Conservation (phyloP, 2,329 filamentous ascomycete genomes). For the Alternaria longipes region DNA sequence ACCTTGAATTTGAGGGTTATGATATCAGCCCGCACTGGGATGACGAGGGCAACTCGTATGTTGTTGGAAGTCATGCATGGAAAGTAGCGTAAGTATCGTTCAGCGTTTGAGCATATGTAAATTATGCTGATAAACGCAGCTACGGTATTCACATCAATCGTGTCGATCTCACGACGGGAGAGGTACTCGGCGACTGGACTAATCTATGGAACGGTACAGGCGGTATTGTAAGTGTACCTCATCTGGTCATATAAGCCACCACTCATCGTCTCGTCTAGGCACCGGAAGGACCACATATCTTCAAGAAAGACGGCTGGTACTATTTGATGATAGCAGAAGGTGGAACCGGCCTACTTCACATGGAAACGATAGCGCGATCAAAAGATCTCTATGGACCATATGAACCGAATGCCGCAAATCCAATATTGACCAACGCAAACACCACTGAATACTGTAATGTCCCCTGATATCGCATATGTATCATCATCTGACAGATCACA, state of each 20-base stretch:
- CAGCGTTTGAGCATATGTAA: background rate
- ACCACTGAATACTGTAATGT: conserved; percentile 46
- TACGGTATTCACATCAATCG: conserved; percentile 41
- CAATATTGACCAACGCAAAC: conserved; percentile 51
- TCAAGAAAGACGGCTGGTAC: conserved; percentile 48
- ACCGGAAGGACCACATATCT: conserved; percentile 51
- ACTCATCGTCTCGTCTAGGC: background rate
- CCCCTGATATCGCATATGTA: background rate
- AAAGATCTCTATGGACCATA: conserved; percentile 50
- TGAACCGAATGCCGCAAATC: conserved; percentile 48
- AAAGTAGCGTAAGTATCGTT: conserved; percentile 14
- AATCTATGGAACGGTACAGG: conserved; percentile 53
- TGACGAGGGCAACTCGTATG: conserved; percentile 62
- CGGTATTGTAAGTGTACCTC: conserved; percentile 15
- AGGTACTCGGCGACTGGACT: conserved; percentile 24
- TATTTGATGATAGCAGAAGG: conserved; percentile 47
- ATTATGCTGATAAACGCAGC: background rate
- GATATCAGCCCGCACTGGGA: conserved; percentile 67
- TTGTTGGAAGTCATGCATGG: conserved; percentile 45
- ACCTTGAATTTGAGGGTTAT: conserved; percentile 61
- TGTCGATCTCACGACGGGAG: conserved; percentile 47
- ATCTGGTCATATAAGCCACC: background rate
- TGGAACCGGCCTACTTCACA: conserved; percentile 50
- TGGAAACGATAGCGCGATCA: conserved; percentile 51
- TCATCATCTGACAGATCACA: background rate